Evolutionary conservation across 345 rosid species (phyloP).

Genomic region (Brassica juncea): DNA sequence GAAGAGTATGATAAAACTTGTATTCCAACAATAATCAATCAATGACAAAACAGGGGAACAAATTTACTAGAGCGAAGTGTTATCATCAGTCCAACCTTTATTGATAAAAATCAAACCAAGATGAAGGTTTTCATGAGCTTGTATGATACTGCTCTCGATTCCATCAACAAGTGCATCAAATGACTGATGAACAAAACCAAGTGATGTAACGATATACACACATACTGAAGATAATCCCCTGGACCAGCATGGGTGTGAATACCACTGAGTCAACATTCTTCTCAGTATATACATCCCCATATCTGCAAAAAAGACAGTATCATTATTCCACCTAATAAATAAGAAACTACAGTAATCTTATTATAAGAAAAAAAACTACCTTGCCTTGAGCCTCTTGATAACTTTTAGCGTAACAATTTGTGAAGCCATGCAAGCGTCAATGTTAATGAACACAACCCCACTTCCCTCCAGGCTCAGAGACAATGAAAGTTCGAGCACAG

Average conservation of each 20-base stretch:
- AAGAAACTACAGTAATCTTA: neutral
- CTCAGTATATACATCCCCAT: conserved; percentile 82
- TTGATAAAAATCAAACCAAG: conserved; percentile 80
- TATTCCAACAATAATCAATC: conserved; percentile 3
- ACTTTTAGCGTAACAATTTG: conserved; percentile 87
- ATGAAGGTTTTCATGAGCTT: conserved; percentile 90
- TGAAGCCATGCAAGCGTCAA: conserved; percentile 98
- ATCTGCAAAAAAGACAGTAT: conserved; percentile 52
- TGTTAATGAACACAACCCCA: conserved; percentile 77
- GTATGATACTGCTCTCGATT: conserved; percentile 78
- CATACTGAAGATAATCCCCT: conserved; percentile 95
- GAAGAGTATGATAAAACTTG: neutral
- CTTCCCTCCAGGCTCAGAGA: conserved; percentile 74
- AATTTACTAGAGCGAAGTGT: neutral
- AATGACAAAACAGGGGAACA: conserved; percentile 3
- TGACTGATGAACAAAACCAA: conserved; percentile 93
- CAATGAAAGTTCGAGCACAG: conserved; percentile 82
- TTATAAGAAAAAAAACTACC: conserved; percentile 42
- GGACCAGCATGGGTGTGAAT: conserved; percentile 98
- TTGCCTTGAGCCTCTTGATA: conserved; percentile 79
- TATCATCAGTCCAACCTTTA: conserved; percentile 52
- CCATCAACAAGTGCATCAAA: conserved; percentile 96
- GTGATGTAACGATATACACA: conserved; percentile 81
- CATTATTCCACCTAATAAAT: neutral
- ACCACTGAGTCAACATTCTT: conserved; percentile 89